Base-by-base conservation (phyloP, 1,139 yeast species). In the Chernovozyma sophiae-reginae region DNA sequence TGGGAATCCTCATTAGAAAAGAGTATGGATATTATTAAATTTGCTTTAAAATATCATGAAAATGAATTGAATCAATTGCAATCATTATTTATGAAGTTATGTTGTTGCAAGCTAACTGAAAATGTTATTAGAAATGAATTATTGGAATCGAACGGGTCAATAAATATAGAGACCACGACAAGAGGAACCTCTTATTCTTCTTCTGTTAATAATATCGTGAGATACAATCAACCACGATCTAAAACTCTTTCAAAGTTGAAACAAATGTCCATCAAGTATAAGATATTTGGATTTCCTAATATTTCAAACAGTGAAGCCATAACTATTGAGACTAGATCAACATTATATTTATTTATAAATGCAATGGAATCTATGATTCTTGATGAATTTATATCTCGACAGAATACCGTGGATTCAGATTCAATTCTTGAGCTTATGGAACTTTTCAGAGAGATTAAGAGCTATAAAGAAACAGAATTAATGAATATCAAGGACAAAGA, bases 1-100 rank as follows among this genome's bases (percentile, higher is more conserved):
- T 69, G 72, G 73, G 74, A 69, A 43, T 54, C 71, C 3, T 35
- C 37, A 5, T 11, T 35, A 12, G 40, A 42, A 11, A 46, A 47
- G 12, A 47, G 48, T 30, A 32, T 32, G 12, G 34, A 32, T 2
- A 45, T 63, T 12, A 39, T 57, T 11, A 27, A 43, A 14, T 40
- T 43, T 31, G 51, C 59, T n/a, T 35, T 51, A 4, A 32, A 40
- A 5, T 34, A 44, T 36, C 48, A 46, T 34, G 22, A 36, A 33
- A 37, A 41, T 24, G 34, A 37, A 15, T 43, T 62, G 35, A 54
- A 51, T 31, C 39, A 43, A n/a, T 45, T 62, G 3, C 70, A 64
- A 35, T 30, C 23, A 18, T 35, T 52, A n/a, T 63, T 64, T 39
- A 46, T 64, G 29, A 42, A 43, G 24, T 38, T 61, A 2, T 60